Percentiles rank a stretch among this genome's conserved stretches.
Conservation (phyloP, 345 rosid species). For the Barbarea vulgaris region DNA sequence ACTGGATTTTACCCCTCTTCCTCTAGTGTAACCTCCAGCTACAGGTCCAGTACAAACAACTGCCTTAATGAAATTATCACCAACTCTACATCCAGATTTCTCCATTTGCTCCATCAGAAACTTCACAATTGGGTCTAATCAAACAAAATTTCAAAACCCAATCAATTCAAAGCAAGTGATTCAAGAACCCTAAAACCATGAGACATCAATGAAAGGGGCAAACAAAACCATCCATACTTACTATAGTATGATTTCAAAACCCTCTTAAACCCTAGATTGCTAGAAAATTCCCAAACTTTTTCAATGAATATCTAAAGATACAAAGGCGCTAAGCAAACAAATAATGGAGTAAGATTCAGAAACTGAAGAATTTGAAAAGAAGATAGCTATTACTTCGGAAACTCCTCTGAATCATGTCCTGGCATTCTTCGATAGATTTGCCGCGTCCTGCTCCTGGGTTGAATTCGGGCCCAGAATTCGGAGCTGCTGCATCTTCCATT, state of each 20-base stretch:
- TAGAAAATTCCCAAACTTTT: neutral
- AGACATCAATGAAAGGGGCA: neutral
- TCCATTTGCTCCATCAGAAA: conserved; percentile 84
- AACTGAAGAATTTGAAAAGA: neutral
- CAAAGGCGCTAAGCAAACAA: neutral
- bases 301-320: conserved; percentile 2
- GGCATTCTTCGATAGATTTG: conserved; percentile 39
- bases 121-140: conserved; percentile 79
- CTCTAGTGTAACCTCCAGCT: conserved; percentile 66
- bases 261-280: conserved; percentile 31
- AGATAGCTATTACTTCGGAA: conserved; percentile 43
- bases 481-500: conserved; percentile 39
- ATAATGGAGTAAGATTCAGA: neutral
- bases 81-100: conserved; percentile 79
- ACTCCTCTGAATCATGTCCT: conserved; percentile 42
- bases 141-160: neutral
- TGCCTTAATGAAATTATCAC: conserved; percentile 75
- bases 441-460: conserved; percentile 24
- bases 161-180: conserved; percentile 14
- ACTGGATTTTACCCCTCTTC: conserved; percentile 68
- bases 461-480: conserved; percentile 29
- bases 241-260: neutral
- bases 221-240: neutral
- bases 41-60: conserved; percentile 56
- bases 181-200: neutral